A percentile compares a stretch with the other conserved stretches of the same genome.
phyloP scores from a whole-genome alignment of 2,329 filamentous ascomycete species.

The Chlorencoelia australis region DNA sequence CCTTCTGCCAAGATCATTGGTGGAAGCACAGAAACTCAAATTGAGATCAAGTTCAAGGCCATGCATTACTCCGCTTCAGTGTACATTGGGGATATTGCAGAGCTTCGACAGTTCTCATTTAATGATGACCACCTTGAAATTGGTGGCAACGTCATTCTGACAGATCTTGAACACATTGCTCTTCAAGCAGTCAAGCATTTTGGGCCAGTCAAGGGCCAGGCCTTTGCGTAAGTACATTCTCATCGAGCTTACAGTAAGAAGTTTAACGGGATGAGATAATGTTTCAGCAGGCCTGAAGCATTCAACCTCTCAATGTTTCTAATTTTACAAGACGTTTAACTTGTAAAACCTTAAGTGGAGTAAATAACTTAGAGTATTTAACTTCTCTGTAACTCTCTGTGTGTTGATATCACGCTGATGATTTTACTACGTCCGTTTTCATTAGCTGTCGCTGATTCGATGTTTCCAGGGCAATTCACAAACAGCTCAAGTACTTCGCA shows the following conservation, averaged over 20 bases:
- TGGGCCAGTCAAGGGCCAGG: constrained; percentile 51
- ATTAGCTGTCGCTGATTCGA: too few species aligned
- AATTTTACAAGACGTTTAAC: too few species aligned
- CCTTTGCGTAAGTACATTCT: constrained; percentile 45
- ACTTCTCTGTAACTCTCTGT: too few species aligned
- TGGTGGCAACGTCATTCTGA: constrained; percentile 85
- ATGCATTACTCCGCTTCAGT: constrained; percentile 84
- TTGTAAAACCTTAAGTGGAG: too few species aligned
- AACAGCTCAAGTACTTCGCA: constrained; percentile 90
- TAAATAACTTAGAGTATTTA: too few species aligned
- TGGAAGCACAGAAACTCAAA: constrained; percentile 93
- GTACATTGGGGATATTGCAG: constrained; percentile 85
- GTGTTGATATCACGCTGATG: too few species aligned
- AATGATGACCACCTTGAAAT: constrained; percentile 78
- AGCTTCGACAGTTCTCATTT: constrained; percentile 73
- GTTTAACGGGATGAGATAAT: too few species aligned
- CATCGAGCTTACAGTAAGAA: too few species aligned
- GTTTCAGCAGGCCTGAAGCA: too few species aligned
- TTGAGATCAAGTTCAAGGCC: constrained; percentile 96
- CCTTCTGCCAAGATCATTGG: constrained; percentile 90
- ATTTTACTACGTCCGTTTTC: too few species aligned
- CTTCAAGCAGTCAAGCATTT: constrained; percentile 72
- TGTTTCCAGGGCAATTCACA: constrained; percentile 68
- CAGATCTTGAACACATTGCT: constrained; percentile 80
- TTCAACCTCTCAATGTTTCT: too few species aligned